Base-by-base conservation (phyloP, 495 filamentous ascomycete species). In the Sabuloglossum arenarium region DNA sequence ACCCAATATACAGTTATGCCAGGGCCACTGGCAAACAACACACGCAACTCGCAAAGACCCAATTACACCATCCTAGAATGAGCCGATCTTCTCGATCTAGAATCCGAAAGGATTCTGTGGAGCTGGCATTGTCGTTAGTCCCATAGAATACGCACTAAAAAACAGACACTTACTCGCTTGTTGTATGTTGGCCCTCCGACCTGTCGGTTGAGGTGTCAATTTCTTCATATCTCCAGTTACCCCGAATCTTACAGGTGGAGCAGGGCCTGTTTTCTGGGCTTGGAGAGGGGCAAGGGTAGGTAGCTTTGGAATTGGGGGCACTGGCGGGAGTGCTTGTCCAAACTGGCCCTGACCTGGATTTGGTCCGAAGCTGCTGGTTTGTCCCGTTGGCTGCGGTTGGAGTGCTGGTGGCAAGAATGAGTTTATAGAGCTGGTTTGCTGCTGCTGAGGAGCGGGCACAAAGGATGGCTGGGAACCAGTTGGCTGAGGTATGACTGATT, bases 71-170 rank as follows among this genome's bases (percentile, higher is more conserved):
- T 8, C 39, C 12, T 21, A 21, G 16, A 43, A n/a, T 51, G 47
- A 29, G 12, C 12, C 3, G 16, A 23, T 43, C 0, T 43, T 21
- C 19, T 16, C 5, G 28, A 28, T 54, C 45, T 78, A 93, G 65
- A 95, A 95, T 21, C 88, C 88, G 68, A 95, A 95, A 0, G 88
- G 88, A 67, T 95, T 95, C 61, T 86, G 76, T 24, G 88, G 87
- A 56, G 88, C 88, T 95, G 61, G 58, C 37, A 58, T 53, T 43
- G 8, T 31, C 52, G 11, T 8, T 60, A 53, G n/a, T 10, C 11
- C 53, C 11, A 43, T 19, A 24, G 1, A 6, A 6, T 2, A 43
- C 19, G 21, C 3, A 1, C 28, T 1, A 31, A 23, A 16, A 29
- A 42, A n/a, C 39, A 47, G 54, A n/a, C 29, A 85, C 90, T 81